phyloP scores from a whole-genome alignment of 495 filamentous ascomycete genomes.

The Penicillium angulare region DNA sequence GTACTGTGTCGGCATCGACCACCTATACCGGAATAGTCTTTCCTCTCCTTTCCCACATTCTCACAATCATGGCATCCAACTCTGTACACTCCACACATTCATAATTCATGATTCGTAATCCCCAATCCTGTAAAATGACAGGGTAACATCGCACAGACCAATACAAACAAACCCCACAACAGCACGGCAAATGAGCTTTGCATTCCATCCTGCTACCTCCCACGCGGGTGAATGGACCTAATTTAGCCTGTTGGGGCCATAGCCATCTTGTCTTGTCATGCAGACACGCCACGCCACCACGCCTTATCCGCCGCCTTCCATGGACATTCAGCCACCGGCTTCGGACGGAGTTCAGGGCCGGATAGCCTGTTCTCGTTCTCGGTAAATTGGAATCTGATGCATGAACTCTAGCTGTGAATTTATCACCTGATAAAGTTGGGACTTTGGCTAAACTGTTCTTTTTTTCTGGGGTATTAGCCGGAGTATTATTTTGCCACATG shows the following conservation, averaged over 20 bases:
- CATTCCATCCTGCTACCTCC: too few species aligned
- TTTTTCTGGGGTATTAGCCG: not conserved
- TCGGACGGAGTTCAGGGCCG: not conserved
- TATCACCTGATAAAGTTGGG: not conserved
- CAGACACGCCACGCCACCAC: not conserved
- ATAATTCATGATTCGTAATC: too few species aligned
- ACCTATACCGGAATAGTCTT: too few species aligned
- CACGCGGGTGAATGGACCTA: conserved; percentile 2
- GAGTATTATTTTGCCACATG: not conserved
- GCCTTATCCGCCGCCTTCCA: not conserved
- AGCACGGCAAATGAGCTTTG: too few species aligned
- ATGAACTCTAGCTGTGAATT: too few species aligned
- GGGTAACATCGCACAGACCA: too few species aligned
- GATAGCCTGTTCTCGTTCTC: not conserved
- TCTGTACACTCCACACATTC: too few species aligned
- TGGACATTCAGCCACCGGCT: not conserved
- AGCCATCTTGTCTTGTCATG: not conserved
- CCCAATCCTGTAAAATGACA: too few species aligned
- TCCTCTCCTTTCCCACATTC: too few species aligned
- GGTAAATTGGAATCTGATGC: not conserved
- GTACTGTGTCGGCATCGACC: too few species aligned
- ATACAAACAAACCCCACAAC: too few species aligned
- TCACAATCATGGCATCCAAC: too few species aligned
- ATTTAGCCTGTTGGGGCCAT: conserved; percentile 10
- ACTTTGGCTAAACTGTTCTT: not conserved